A percentile compares a stretch with the other conserved stretches of the same genome.
phyloP scores from a whole-genome alignment of 139 green algal genomes.

The Nannochloris sp. region DNA sequence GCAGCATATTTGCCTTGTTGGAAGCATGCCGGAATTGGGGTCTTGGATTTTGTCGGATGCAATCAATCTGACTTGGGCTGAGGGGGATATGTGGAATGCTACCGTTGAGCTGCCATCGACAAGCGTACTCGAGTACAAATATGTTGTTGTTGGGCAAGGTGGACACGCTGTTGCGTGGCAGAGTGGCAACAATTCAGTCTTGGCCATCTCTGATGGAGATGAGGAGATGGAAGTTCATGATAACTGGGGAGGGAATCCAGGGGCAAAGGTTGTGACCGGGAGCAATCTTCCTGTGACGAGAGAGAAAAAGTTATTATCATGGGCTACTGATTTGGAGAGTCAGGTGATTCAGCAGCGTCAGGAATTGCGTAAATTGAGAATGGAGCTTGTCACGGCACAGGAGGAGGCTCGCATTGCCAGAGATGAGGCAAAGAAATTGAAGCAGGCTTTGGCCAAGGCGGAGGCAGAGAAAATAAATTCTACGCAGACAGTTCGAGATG shows the following conservation, averaged over 20 bases:
- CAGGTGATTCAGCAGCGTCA: conserved; percentile 26
- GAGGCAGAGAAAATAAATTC: conserved; percentile 16
- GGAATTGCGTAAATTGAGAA: conserved; percentile 29
- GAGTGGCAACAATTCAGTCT: conserved; percentile 47
- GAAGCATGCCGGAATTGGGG: conserved; percentile 30
- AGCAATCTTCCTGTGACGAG: conserved; percentile 21
- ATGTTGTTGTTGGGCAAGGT: conserved; percentile 34
- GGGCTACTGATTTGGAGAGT: conserved; percentile 37
- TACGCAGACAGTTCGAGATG: conserved; percentile 10
- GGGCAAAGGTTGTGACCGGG: conserved; percentile 27
- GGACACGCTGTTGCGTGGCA: conserved; percentile 36
- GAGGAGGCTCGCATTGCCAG: conserved; percentile 20
- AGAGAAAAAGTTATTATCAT: conserved; percentile 34
- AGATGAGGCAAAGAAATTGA: conserved; percentile 9
- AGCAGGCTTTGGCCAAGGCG: conserved; percentile 17
- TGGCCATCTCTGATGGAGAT: conserved; percentile 31
- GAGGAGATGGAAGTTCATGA: conserved; percentile 38
- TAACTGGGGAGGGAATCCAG: conserved; percentile 43
- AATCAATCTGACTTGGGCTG: conserved; percentile 33
- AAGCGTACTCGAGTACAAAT: conserved; percentile 46
- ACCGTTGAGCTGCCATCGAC: conserved; percentile 26
- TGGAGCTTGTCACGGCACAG: conserved; percentile 40
- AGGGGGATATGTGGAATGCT: conserved; percentile 36
- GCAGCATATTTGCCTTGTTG: conserved; percentile 34
- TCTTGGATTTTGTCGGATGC: conserved; percentile 25